Evolutionary conservation across 495 filamentous ascomycete genomes (phyloP).

Genomic region (Talaromyces stipitatus): DNA sequence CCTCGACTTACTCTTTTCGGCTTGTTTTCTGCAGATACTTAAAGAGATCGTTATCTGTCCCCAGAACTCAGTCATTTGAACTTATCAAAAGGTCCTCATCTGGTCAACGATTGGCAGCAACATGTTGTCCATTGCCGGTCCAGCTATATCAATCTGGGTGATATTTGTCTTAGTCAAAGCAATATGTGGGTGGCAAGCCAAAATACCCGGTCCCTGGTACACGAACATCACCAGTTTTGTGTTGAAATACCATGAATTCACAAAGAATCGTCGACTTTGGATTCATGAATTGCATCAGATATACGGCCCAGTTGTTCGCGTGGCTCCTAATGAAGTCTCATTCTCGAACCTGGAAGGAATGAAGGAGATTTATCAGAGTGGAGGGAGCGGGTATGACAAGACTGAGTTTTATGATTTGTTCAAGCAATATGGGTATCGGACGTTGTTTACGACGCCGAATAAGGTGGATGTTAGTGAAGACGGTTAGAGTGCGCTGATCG

Average conservation of each 20-base stretch:
- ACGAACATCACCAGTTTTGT: conserved; percentile 44
- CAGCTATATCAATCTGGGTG: neutral
- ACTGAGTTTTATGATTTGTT: conserved; percentile 61
- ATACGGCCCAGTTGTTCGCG: conserved; percentile 50
- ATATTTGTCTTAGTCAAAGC: neutral
- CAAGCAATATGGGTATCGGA: conserved; percentile 45
- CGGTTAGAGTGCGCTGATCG: neutral
- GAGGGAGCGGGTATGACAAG: conserved; percentile 61
- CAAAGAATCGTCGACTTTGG: conserved; percentile 41
- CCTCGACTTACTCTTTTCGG: neutral
- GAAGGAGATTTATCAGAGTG: conserved; percentile 59
- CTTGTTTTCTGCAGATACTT: neutral
- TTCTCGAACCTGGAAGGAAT: conserved; percentile 50
- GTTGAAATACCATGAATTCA: conserved; percentile 53
- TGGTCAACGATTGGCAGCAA: neutral
- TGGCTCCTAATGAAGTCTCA: conserved; percentile 56
- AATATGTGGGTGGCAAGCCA: conserved; percentile 5
- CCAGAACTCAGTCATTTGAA: neutral
- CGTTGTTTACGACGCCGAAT: conserved; percentile 53
- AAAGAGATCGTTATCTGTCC: neutral
- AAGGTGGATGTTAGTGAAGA: conserved; percentile 41
- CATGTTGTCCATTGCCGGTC: neutral
- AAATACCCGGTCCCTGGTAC: conserved; percentile 45
- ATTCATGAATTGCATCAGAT: conserved; percentile 48
- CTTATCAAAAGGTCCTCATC: neutral